phyloP scores from a whole-genome alignment of 257 asterid genomes.

The Jacaranda copaia region DNA sequence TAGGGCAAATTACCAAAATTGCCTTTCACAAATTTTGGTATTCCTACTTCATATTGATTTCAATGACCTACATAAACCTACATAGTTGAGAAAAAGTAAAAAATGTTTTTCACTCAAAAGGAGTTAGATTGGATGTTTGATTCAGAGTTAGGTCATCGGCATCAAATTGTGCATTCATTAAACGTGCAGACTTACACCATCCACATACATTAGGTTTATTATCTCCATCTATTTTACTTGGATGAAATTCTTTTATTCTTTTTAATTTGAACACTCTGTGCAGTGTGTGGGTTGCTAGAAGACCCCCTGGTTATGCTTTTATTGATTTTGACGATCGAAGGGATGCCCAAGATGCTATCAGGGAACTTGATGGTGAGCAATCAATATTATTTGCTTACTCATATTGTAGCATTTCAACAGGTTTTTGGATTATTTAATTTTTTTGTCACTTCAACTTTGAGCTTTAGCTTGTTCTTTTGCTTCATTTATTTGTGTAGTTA shows the following conservation, averaged over 20 bases:
- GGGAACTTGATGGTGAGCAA: conserved; percentile 60
- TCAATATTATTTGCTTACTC: background rate
- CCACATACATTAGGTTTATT: background rate
- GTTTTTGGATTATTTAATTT: background rate
- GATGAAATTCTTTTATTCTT: background rate
- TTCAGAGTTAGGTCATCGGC: background rate
- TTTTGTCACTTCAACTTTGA: background rate
- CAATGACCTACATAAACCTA: no score
- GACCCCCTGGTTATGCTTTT: conserved; percentile 82
- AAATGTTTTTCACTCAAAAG: background rate
- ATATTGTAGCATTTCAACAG: background rate
- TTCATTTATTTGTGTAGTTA: background rate
- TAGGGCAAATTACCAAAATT: no score
- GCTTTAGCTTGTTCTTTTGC: background rate
- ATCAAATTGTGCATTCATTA: background rate
- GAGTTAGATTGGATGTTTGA: background rate
- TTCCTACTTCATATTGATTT: background rate
- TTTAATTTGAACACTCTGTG: conserved; percentile 17
- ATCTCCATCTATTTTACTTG: background rate
- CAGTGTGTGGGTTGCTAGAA: conserved; percentile 86
- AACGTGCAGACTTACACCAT: conserved; percentile 1
- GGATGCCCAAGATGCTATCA: conserved; percentile 79
- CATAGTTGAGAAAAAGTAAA: background rate
- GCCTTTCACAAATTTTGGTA: background rate
- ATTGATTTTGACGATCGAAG: conserved; percentile 71